Percentiles rank a stretch among this genome's conserved stretches.
These are phyloP conservation scores for Candida tallmaniae DNA, from an alignment of 805 yeast species.

Conservation along the genomic window DNA sequence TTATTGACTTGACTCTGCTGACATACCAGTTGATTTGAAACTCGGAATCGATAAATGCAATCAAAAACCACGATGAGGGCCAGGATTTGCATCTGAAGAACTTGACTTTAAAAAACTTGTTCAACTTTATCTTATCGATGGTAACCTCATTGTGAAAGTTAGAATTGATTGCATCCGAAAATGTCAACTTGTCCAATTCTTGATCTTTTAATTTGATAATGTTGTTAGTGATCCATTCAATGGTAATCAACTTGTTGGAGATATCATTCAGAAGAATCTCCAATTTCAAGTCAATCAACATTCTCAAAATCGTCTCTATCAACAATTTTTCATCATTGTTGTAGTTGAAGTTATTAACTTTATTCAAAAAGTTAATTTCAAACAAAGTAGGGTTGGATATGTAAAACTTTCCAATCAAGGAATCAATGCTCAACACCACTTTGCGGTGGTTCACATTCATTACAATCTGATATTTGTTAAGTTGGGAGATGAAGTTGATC, in stretches of 20 bases:
- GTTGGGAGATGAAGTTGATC: not conserved
- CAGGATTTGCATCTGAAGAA: constrained; percentile 49
- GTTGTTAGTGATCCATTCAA: constrained; percentile 65
- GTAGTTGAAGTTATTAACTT: constrained; percentile 24
- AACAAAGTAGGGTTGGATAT: constrained; percentile 36
- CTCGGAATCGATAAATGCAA: constrained; percentile 35
- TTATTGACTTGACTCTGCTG: constrained; percentile 42
- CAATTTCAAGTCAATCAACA: constrained; percentile 44
- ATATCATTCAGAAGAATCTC: constrained; percentile 49
- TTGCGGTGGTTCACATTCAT: constrained; percentile 28
- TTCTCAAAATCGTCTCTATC: constrained; percentile 25
- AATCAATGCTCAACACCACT: constrained; percentile 35
- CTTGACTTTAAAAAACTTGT: constrained; percentile 15
- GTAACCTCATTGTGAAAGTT: too few species aligned
- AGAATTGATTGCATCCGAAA: constrained; percentile 10
- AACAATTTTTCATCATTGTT: constrained; percentile 26
- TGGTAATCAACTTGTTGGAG: constrained; percentile 52
- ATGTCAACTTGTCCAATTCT: constrained; percentile 43
- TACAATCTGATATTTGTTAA: constrained; percentile 31
- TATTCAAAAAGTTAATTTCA: constrained; percentile 27
- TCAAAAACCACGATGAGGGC: constrained; percentile 55
- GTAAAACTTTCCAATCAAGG: constrained; percentile 37
- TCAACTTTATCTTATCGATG: not conserved
- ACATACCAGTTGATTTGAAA: constrained; percentile 48
- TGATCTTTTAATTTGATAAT: constrained; percentile 45